A percentile compares a stretch with the other conserved stretches of the same genome.
phyloP scores from a whole-genome alignment of 306 rosid species.

The Acmispon strigosus region DNA sequence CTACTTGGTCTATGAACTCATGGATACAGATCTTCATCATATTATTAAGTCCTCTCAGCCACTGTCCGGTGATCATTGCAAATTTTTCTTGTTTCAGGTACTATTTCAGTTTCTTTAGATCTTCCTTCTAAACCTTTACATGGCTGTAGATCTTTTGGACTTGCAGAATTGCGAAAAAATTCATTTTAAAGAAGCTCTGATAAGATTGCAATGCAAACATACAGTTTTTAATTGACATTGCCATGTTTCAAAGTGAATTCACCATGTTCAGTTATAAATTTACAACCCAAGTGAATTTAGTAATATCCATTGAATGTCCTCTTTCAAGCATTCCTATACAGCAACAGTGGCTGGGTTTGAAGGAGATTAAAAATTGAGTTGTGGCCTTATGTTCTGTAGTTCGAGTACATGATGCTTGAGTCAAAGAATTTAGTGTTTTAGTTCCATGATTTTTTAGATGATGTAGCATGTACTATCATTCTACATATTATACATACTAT shows the following conservation, averaged over 20 bases:
- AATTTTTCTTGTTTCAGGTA: conserved; percentile 81
- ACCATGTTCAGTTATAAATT: background rate
- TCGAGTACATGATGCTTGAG: background rate
- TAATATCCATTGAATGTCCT: background rate
- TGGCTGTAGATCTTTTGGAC: background rate
- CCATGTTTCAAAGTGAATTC: background rate
- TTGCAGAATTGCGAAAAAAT: background rate
- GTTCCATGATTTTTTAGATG: background rate
- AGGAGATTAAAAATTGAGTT: background rate
- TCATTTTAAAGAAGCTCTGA: background rate
- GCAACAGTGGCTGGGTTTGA: background rate
- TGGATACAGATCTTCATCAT: conserved; percentile 87
- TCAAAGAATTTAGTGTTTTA: background rate
- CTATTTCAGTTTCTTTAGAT: conserved; percentile 1
- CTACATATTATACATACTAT: too few relatives aligned
- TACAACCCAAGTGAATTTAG: background rate
- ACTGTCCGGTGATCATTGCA: conserved; percentile 72
- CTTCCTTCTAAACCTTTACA: background rate
- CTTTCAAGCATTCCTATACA: conserved; percentile 7
- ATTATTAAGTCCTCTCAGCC: conserved; percentile 69
- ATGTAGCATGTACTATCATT: background rate
- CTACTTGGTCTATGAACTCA: conserved; percentile 87
- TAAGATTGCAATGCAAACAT: background rate
- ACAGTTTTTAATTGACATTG: background rate
- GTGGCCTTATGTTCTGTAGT: background rate